These are phyloP conservation scores for Solanum phureja DNA, from an alignment of 257 asterid species.

Conservation along the genomic window DNA sequence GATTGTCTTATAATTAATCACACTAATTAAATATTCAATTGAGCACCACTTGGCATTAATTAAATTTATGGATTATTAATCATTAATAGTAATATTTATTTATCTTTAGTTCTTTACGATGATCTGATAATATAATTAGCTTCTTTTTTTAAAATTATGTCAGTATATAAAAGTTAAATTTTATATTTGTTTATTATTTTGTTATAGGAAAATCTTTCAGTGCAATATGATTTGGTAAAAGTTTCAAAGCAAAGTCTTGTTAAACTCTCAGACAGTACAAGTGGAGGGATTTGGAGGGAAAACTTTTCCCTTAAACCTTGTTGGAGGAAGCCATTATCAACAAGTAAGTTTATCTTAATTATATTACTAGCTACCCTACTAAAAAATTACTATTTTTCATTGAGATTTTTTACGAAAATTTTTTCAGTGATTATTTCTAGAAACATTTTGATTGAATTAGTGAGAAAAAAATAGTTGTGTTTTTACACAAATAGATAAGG, in stretches of 20 bases:
- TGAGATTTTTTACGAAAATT: too few relatives aligned
- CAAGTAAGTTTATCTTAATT: conserved; percentile 14
- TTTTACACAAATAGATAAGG: too few relatives aligned
- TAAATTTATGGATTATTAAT: neutral
- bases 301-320: conserved; percentile 27
- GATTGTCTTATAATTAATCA: neutral
- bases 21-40: neutral
- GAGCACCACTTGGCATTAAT: neutral
- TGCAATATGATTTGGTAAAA: conserved; percentile 15
- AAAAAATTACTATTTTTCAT: too few relatives aligned
- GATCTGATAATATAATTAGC: neutral
- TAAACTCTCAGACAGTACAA: conserved; percentile 1
- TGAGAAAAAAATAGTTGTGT: too few relatives aligned
- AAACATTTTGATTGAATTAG: too few relatives aligned
- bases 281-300: conserved; percentile 18
- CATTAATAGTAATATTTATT: neutral
- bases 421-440: too few relatives aligned
- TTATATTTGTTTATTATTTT: neutral
- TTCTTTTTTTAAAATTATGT: neutral
- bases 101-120: neutral
- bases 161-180: neutral
- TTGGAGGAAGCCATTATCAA: conserved; percentile 26
- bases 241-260: conserved; percentile 16
- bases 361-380: too few relatives aligned
- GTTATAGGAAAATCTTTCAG: neutral